phyloP scores from a whole-genome alignment of 2,329 filamentous ascomycete genomes.

The Penicillium sp. region DNA sequence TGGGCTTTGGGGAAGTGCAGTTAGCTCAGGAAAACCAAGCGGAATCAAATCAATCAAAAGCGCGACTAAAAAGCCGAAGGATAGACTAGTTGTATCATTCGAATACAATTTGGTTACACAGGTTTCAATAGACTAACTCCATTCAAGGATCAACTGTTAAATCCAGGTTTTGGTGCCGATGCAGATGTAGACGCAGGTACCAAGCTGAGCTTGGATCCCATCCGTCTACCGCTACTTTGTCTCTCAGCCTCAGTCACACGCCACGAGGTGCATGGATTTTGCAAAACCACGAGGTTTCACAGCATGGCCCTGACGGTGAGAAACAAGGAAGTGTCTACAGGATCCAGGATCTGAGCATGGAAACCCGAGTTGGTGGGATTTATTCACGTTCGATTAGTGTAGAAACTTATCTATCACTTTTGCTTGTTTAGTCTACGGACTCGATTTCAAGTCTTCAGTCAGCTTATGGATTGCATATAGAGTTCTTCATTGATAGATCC shows the following conservation, averaged over 20 bases:
- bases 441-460: neutral
- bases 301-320: neutral
- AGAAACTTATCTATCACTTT: neutral
- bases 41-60: neutral
- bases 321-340: neutral
- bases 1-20: neutral
- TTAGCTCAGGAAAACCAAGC: neutral
- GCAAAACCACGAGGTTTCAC: conserved; percentile 14
- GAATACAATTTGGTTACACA: conserved; percentile 8
- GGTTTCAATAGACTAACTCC: conserved; percentile 5
- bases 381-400: neutral
- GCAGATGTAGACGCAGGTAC: conserved; percentile 22
- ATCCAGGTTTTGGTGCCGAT: conserved; percentile 7
- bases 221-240: conserved; percentile 7
- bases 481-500: neutral
- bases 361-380: neutral
- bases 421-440: neutral
- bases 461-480: neutral
- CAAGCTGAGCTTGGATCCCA: neutral
- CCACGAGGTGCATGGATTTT: neutral
- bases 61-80: neutral
- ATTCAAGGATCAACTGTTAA: conserved; percentile 6
- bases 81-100: neutral
- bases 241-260: conserved; percentile 17
- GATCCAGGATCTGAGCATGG: neutral